Evolutionary conservation across 257 asterid genomes (phyloP).

Genomic region (Nicotiana noctiflora): DNA sequence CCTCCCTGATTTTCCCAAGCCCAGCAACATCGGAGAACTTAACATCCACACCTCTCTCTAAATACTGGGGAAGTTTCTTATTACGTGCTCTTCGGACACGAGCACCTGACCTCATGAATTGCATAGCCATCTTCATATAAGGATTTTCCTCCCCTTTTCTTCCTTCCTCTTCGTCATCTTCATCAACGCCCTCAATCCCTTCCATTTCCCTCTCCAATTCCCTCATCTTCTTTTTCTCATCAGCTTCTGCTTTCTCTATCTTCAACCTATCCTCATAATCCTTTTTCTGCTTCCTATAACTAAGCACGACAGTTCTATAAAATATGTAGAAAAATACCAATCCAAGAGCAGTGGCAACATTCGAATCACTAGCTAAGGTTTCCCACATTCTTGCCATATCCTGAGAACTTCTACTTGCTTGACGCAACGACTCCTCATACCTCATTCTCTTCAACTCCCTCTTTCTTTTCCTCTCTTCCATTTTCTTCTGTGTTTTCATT

Average conservation of each 20-base stretch:
- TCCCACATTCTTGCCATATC: conserved; percentile 60
- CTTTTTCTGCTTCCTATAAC: conserved; percentile 76
- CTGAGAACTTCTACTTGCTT: conserved; percentile 40
- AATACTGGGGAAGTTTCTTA: conserved; percentile 72
- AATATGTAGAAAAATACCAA: conserved; percentile 70
- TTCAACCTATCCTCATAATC: conserved; percentile 95
- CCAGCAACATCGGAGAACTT: conserved; percentile 97
- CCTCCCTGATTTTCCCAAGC: conserved; percentile 89
- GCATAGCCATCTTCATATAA: conserved; percentile 62
- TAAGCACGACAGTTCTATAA: conserved; percentile 70
- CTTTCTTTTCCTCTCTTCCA: conserved; percentile 65
- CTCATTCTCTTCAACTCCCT: conserved; percentile 45
- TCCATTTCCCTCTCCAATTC: conserved; percentile 70
- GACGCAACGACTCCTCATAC: conserved; percentile 39
- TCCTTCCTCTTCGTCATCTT: conserved; percentile 65
- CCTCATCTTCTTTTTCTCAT: conserved; percentile 82
- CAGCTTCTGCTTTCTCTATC: conserved; percentile 87
- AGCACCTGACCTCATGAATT: conserved; percentile 94
- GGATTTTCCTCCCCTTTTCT: conserved; percentile 64
- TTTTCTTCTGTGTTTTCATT: conserved; percentile 49
- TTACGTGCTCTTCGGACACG: conserved; percentile 64
- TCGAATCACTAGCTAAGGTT: conserved; percentile 57
- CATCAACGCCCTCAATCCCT: conserved; percentile 48
- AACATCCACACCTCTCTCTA: conserved; percentile 80
- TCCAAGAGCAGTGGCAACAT: conserved; percentile 65